Conservation (phyloP, 2,329 filamentous ascomycete species). For the Fonsecaea erecta region DNA sequence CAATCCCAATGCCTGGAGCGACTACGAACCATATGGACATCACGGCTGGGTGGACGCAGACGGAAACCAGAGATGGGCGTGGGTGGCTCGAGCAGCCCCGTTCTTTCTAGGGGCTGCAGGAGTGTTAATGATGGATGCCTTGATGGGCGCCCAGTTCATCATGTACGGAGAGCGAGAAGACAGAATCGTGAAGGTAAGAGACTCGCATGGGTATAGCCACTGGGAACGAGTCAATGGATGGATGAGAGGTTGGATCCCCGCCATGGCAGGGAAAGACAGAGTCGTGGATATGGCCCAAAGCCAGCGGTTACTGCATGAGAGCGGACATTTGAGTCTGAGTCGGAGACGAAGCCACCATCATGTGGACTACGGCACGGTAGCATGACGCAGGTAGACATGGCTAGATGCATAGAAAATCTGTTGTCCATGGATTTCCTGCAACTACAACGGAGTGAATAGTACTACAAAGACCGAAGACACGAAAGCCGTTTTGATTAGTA, state of each 20-base stretch:
- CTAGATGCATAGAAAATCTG: neutral
- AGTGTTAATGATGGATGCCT: slow-evolving; percentile 65
- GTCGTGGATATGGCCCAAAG: slow-evolving; percentile 39
- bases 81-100: slow-evolving; percentile 63
- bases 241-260: slow-evolving; percentile 70
- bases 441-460: neutral
- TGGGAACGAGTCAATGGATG: slow-evolving; percentile 66
- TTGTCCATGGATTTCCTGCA: neutral
- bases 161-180: slow-evolving; percentile 59
- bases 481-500: neutral
- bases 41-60: slow-evolving; percentile 64
- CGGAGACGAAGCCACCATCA: slow-evolving; percentile 26
- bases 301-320: slow-evolving; percentile 36
- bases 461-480: neutral
- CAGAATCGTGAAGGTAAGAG: slow-evolving; percentile 54
- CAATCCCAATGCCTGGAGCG: slow-evolving; percentile 67
- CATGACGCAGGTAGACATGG: slow-evolving; percentile 6
- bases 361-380: slow-evolving; percentile 32
- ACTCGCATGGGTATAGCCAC: slow-evolving; percentile 49
- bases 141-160: slow-evolving; percentile 66
- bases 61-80: slow-evolving; percentile 60
- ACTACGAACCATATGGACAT: slow-evolving; percentile 60
- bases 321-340: slow-evolving; percentile 29
- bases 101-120: slow-evolving; percentile 71
- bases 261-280: slow-evolving; percentile 48